A percentile compares a stretch with the other conserved stretches of the same genome.
These are phyloP conservation scores for Ramaria rubella DNA, from an alignment of 768 basidiomycete genomes.

Conservation along the genomic window DNA sequence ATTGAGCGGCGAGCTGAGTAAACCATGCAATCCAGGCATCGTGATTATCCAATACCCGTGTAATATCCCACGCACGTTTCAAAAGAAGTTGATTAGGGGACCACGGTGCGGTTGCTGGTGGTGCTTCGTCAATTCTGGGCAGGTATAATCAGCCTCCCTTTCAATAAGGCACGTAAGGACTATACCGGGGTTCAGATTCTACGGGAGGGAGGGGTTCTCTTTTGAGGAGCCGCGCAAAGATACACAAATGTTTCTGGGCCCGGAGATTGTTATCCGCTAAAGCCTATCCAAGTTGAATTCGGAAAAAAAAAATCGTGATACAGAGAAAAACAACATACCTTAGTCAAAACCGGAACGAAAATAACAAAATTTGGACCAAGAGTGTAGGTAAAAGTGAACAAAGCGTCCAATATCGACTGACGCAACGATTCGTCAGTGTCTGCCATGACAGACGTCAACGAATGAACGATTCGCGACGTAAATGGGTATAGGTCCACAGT, in stretches of 20 bases:
- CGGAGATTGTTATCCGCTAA: neutral
- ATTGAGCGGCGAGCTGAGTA: slow-evolving; percentile 34
- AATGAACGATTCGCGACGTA: slow-evolving; percentile 4
- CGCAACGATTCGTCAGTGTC: neutral
- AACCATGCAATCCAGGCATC: slow-evolving; percentile 44
- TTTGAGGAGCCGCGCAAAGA: slow-evolving; percentile 76
- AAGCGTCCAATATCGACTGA: neutral
- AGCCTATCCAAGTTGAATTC: slow-evolving; percentile 10
- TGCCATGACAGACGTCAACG: neutral
- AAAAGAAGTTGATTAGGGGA: slow-evolving; percentile 42
- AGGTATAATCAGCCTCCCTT: neutral
- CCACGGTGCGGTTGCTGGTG: slow-evolving; percentile 30
- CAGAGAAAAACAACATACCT: neutral
- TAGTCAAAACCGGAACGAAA: neutral
- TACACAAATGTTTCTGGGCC: slow-evolving; percentile 66
- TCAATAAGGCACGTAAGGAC: slow-evolving; percentile 38
- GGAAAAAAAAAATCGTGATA: neutral
- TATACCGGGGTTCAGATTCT: neutral
- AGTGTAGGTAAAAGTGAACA: neutral
- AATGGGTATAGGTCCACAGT: slow-evolving; percentile 6
- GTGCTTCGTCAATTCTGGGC: neutral
- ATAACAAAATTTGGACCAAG: neutral
- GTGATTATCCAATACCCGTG: slow-evolving; percentile 24
- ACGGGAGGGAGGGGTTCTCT: slow-evolving; percentile 58
- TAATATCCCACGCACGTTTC: slow-evolving; percentile 39